phyloP scores from a whole-genome alignment of 129 eudicot species.

The Ambrosia artemisiifolia region DNA sequence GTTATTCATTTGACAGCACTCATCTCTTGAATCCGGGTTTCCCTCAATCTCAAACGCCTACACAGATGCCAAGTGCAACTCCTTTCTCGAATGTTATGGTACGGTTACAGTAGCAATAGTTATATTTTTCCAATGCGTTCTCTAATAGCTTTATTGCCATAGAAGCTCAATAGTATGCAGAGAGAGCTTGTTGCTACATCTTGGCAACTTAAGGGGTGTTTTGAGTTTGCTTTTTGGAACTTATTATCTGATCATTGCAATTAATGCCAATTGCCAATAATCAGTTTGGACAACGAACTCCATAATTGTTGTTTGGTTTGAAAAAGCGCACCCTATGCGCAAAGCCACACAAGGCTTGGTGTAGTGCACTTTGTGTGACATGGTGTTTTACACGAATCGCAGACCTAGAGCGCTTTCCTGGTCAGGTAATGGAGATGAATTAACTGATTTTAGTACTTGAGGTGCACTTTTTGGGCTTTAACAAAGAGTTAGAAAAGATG shows the following conservation, averaged over 20 bases:
- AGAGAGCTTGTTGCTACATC: background rate
- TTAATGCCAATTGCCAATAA: background rate
- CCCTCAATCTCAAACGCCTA: slow-evolving; percentile 55
- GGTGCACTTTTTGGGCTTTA: too few species aligned
- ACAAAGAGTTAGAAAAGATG: too few species aligned
- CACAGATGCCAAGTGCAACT: slow-evolving; percentile 72
- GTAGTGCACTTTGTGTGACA: too few species aligned
- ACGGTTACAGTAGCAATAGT: background rate
- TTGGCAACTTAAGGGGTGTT: background rate
- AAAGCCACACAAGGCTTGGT: too few species aligned
- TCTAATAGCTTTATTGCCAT: background rate
- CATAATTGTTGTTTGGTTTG: background rate
- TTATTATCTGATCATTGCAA: background rate
- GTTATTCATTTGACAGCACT: slow-evolving; percentile 60
- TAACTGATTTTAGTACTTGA: too few species aligned
- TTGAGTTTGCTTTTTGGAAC: background rate
- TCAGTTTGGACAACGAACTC: background rate
- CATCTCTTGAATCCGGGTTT: slow-evolving; percentile 57
- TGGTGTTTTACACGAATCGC: too few species aligned
- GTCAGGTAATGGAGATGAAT: too few species aligned
- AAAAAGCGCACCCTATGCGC: too few species aligned
- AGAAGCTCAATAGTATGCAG: background rate
- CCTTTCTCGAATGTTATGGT: slow-evolving; percentile 76
- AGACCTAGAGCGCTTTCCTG: too few species aligned
- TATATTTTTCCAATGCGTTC: background rate